Conservation (phyloP, 148 eudicot genomes). For the Nyssa sinensis region DNA sequence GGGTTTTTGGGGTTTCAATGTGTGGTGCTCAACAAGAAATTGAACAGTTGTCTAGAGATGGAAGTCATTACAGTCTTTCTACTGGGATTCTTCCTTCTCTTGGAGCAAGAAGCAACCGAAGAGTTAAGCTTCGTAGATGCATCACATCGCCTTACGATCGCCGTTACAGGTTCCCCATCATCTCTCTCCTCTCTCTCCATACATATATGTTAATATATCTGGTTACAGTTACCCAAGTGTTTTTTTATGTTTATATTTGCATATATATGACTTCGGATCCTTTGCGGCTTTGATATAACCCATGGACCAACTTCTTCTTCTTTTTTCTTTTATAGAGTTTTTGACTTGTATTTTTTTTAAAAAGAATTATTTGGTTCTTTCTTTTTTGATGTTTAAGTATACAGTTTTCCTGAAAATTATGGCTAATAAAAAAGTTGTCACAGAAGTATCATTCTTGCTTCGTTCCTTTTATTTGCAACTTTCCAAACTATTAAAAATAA, state of each 20-base stretch:
- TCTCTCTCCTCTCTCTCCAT: constrained; percentile 4
- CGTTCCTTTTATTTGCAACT: background rate
- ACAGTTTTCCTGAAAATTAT: no score
- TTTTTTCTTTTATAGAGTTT: no score
- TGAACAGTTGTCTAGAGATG: constrained; percentile 43
- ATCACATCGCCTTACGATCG: constrained; percentile 56
- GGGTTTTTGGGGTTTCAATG: constrained; percentile 31
- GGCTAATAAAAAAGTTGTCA: background rate
- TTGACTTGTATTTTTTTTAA: no score
- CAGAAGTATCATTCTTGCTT: background rate
- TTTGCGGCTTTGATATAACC: background rate
- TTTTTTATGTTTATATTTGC: background rate
- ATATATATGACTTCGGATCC: background rate
- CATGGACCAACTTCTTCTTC: no score
- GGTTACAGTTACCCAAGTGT: background rate
- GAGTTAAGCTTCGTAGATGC: constrained; percentile 39
- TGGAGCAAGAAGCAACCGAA: constrained; percentile 63
- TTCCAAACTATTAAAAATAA: no score
- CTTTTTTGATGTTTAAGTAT: background rate
- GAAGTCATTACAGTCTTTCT: constrained; percentile 46
- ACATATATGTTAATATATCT: background rate
- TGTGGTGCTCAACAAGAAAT: constrained; percentile 37
- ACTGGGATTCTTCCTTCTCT: constrained; percentile 72
- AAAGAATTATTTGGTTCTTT: background rate
- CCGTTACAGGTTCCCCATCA: constrained; percentile 53